A percentile compares a stretch with the other conserved stretches of the same genome.
These are phyloP conservation scores for Paraglomus occultum DNA, from an alignment of 192 early-diverging fungal species.

Conservation along the genomic window DNA sequence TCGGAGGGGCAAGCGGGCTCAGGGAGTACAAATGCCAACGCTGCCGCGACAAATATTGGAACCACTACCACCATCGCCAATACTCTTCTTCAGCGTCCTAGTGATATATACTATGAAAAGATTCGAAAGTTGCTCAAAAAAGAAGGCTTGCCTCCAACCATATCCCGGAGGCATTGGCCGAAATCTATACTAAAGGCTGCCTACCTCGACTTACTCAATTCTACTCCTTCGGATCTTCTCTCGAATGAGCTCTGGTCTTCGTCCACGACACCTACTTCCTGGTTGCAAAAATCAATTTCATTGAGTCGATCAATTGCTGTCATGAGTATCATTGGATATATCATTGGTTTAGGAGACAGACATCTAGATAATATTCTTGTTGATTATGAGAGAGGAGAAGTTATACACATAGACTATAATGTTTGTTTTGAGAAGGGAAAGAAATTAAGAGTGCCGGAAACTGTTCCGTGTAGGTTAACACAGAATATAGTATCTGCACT, in stretches of 20 bases:
- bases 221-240: slow-evolving; percentile 67
- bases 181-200: slow-evolving; percentile 52
- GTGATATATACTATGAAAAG: slow-evolving; percentile 77
- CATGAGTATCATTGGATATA: slow-evolving; percentile 83
- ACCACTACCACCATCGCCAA: slow-evolving; percentile 33
- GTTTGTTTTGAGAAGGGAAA: slow-evolving; percentile 96
- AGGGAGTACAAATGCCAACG: slow-evolving; percentile 4
- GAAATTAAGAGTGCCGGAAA: slow-evolving; percentile 80
- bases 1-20: slow-evolving; percentile 39
- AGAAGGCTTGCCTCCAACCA: slow-evolving; percentile 48
- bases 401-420: slow-evolving; percentile 95
- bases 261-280: slow-evolving; percentile 61
- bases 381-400: slow-evolving; percentile 74
- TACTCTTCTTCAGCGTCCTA: slow-evolving; percentile 43
- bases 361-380: slow-evolving; percentile 93
- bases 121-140: slow-evolving; percentile 59
- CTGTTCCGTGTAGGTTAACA: slow-evolving; percentile 90
- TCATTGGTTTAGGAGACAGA: slow-evolving; percentile 91
- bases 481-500: slow-evolving; percentile 87
- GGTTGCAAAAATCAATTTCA: slow-evolving; percentile 68
- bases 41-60: slow-evolving; percentile 30
- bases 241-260: slow-evolving; percentile 65
- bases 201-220: slow-evolving; percentile 57
- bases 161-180: slow-evolving; percentile 71
- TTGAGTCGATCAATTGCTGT: slow-evolving; percentile 84